Base-by-base conservation (phyloP, 441 rosid genomes). In the Bocquillonia castaneifolia region DNA sequence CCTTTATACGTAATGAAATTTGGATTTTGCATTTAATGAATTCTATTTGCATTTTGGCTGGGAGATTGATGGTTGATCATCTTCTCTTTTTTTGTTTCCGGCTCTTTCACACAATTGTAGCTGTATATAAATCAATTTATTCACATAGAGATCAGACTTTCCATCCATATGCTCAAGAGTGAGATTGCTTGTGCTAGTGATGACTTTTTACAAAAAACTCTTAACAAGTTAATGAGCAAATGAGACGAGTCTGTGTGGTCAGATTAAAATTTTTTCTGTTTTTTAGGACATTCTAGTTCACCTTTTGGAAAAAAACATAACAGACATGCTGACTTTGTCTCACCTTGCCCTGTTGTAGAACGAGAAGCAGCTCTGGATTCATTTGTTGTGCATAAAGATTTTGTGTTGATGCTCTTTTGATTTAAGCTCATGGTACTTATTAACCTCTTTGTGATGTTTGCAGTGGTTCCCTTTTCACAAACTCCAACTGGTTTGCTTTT, bases 401-500 rank as follows among this genome's bases (percentile, higher is more conserved):
- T 68, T 25, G 23, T 23, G 37, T 23, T 18, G 31, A 22, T 48
- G 48, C 26, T 28, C 10, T 23, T 34, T 47, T 57, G 9, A n/a
- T 22, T 47, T 8, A 37, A 14, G 5, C 14, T 15, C 36, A 0
- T 39, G 61, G 22, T 44, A 32, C 39, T 67, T 57, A 47, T 5
- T 59, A 37, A 12, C 25, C 53, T 64, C 69, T 64, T 47, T 22
- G 67, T 67, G 45, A 68, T 65, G 34, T 72, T 70, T 77, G 84
- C 87, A 91, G 96, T 39, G 82, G 88, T 57, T 88, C 96, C 10
- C 97, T 85, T 66, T 91, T 93, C 74, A 79, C 94, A 47, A 89
- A 91, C 74, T 86, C 96, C 74, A 86, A 93, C 82, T 88, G 97
- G 97, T 91, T 93, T 78, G 94, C 94, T 47, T 91, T 89, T 63